Evolutionary conservation across 805 yeast genomes (phyloP).

Genomic region (Suhomyces tanzawaensis): DNA sequence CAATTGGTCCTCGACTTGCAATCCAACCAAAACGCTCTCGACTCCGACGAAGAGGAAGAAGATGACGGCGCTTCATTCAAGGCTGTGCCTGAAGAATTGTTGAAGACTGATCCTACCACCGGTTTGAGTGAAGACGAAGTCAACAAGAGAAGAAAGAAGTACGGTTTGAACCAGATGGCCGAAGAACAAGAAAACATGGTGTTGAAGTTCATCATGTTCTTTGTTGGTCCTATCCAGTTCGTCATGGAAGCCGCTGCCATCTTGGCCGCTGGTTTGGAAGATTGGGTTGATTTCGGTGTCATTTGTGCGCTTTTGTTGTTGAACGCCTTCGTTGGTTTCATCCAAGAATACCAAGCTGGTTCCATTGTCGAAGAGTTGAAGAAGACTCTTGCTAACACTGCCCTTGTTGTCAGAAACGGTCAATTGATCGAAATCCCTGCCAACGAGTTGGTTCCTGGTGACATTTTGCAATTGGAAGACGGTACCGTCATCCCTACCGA

Average conservation of each 20-base stretch:
- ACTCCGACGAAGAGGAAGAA: slow-evolving; percentile 15
- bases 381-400: slow-evolving; percentile 90
- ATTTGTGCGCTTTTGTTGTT: slow-evolving; percentile 81
- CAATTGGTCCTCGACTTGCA: slow-evolving; percentile 78
- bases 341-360: slow-evolving; percentile 98
- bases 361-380: slow-evolving; percentile 95
- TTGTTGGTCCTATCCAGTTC: slow-evolving; percentile 94
- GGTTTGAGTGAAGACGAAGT: slow-evolving; percentile 84
- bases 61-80: slow-evolving; percentile 44
- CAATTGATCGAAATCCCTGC: slow-evolving; percentile 71
- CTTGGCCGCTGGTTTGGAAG: slow-evolving; percentile 93
- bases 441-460: slow-evolving; percentile 92
- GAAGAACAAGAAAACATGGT: slow-evolving; percentile 81
- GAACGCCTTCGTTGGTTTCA: slow-evolving; percentile 93
- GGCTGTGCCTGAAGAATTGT: slow-evolving; percentile 81
- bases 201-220: slow-evolving; percentile 80
- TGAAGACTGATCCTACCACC: slow-evolving; percentile 73
- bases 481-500: slow-evolving; percentile 93
- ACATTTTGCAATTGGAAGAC: slow-evolving; percentile 85
- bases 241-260: slow-evolving; percentile 97
- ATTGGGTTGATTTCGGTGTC: slow-evolving; percentile 99
- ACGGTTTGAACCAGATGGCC: slow-evolving; percentile 85
- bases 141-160: slow-evolving; percentile 80
- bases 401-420: slow-evolving; percentile 83
- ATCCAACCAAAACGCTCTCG: slow-evolving; percentile 50